A percentile compares a stretch with the other conserved stretches of the same genome.
phyloP scores from a whole-genome alignment of 148 eudicot genomes.

The Rhododendron molle region DNA sequence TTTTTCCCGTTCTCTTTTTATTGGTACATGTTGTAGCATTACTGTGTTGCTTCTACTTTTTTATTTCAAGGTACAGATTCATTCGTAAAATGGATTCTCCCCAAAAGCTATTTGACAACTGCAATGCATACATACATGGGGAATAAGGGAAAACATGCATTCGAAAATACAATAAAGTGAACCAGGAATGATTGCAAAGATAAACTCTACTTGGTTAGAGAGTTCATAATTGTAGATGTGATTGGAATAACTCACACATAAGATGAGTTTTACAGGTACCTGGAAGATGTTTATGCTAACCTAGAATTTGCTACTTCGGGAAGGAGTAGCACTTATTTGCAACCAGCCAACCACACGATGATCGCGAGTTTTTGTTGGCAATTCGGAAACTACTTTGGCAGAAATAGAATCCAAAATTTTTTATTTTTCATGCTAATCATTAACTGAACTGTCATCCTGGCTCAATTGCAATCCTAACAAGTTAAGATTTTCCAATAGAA shows the following conservation, averaged over 20 bases:
- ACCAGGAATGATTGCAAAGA: neutral
- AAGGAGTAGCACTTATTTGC: neutral
- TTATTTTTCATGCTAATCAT: neutral
- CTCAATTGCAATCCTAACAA: neutral
- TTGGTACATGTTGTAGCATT: neutral
- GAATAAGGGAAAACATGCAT: neutral
- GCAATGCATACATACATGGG: neutral
- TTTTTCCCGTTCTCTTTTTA: neutral
- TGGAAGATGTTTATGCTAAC: neutral
- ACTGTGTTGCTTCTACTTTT: neutral
- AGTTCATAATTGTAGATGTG: neutral
- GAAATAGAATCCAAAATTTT: neutral
- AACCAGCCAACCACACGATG: neutral
- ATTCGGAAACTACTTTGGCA: neutral
- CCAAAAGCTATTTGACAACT: neutral
- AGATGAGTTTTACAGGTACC: neutral
- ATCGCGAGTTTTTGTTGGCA: neutral
- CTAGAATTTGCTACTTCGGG: neutral
- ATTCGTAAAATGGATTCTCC: neutral
- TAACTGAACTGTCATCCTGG: neutral
- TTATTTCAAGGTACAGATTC: neutral
- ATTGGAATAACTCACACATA: neutral
- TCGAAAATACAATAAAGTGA: neutral
- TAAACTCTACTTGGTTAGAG: neutral
- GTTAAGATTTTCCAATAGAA: neutral